Evolutionary conservation across 129 eudicot species (phyloP), one percentile per base, ranked within the genome.

Genomic region (Tagetes patula): DNA sequence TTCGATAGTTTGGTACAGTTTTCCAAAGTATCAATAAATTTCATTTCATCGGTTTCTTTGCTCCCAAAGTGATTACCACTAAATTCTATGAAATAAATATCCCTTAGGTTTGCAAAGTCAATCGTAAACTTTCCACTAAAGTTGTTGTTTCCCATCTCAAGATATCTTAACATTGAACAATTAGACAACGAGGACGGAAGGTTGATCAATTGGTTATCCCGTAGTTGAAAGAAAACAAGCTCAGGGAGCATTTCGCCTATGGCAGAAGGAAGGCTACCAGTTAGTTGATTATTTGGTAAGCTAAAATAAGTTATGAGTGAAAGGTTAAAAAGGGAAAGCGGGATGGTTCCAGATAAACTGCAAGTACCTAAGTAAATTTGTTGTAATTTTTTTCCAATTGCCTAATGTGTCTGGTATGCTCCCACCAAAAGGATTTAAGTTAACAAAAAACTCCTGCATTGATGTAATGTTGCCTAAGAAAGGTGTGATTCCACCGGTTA

Each of bases 1-100:
- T 0, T 1, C 8, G 42, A 0, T 33, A 59, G 43, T 47, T 8
- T 73, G 14, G 45, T 48, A 30, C 70, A 60, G 13, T 73, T 60
- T 8, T 33, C 8, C 68, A 73, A 33, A n/a, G 77, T 31, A 36
- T 61, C 46, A 13, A 73, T 5, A 45, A 73, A 73, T n/a, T n/a
- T 73, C 68, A 73, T 33, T 33, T 73, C 77, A 61, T n/a, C 69
- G 60, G 36, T 47, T 60, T 61, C 77, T 14, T 67, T 40, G 45
- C 3, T 42, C 14, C 77, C 70, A 40, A 30, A 47, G 36, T 0
- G 4, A 36, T 73, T 73, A 5, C 11, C 11, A 73, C 34, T 43
- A 8, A 73, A 69, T 62, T 1, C 0, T 48, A 69, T 34, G 0
- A 0, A 5, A 4, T 1, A 0, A 1, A 73, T 33, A 45, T 47